Evolutionary conservation across 805 yeast species (phyloP).

Genomic region (Yamadazyma philogaea): DNA sequence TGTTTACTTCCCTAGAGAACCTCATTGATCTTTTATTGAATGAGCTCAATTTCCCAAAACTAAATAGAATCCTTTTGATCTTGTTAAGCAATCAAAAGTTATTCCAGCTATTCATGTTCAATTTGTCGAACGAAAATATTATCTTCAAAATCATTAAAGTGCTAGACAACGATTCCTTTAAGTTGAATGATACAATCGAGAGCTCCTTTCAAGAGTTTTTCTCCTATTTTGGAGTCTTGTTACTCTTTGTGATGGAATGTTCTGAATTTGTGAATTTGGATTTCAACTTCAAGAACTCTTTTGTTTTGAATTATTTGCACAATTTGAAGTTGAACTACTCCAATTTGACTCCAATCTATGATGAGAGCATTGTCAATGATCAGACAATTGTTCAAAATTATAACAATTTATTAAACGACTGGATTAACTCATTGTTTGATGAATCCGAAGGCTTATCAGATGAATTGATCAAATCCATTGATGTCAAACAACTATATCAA

Average conservation of each 20-base stretch:
- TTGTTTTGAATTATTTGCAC: constrained; percentile 31
- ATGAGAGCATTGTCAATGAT: constrained; percentile 24
- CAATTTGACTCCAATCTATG: constrained; percentile 23
- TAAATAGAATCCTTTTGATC: constrained; percentile 49
- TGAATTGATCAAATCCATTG: constrained; percentile 64
- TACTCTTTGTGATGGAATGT: constrained; percentile 26
- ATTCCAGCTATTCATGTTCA: constrained; percentile 39
- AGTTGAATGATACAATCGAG: constrained; percentile 48
- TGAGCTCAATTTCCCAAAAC: constrained; percentile 29
- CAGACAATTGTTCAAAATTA: constrained; percentile 27
- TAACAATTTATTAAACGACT: constrained; percentile 45
- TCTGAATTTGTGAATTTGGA: constrained; percentile 19
- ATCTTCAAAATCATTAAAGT: constrained; percentile 47
- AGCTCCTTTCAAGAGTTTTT: constrained; percentile 63
- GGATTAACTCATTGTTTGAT: constrained; percentile 81
- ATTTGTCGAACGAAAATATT: constrained; percentile 39
- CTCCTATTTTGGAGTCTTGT: constrained; percentile 62
- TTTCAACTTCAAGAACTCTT: constrained; percentile 27
- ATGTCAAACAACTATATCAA: constrained; percentile 63
- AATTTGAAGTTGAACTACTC: constrained; percentile 30
- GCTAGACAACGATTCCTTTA: constrained; percentile 43
- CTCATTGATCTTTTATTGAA: constrained; percentile 23
- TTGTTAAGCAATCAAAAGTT: constrained; percentile 42
- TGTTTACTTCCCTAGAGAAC: constrained; percentile 17
- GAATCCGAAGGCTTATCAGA: constrained; percentile 77